Evolutionary conservation across 345 rosid genomes (phyloP), one percentile per base, ranked within the genome.

Genomic region (Melaleuca quinquenervia): DNA sequence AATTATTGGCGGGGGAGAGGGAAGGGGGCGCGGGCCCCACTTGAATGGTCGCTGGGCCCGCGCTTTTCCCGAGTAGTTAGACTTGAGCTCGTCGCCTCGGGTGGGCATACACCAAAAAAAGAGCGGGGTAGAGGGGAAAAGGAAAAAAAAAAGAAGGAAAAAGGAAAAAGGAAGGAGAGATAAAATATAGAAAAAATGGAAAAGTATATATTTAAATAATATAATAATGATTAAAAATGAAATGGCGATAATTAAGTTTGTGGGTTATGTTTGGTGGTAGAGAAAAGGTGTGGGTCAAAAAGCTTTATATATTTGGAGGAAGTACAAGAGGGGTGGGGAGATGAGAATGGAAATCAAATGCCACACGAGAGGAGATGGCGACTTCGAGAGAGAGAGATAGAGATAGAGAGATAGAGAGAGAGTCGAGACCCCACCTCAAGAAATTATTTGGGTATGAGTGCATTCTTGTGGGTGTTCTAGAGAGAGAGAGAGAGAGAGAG

Each of bases 311-410:
- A 45, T 22, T 62, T 87, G 44, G 74, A 50, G 82, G 56, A 82
- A 85, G 89, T 76, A 75, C 82, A 15, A 52, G 41, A n/a, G n/a
- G 8, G 36, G 0, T 82, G 83, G 60, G 88, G 45, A 86, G 52
- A 87, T 82, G 87, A 75, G 86, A 89, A 86, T 60, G 89, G 87
- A 87, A 90, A 86, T 86, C 84, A 88, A 87, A 70, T 86, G 85
- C 87, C 91, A 86, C 90, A 88, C 88, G 82, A 20, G 84, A 88
- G 85, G 48, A 86, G 90, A 85, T 85, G 82, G 87, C 85, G 87
- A 83, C 84, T 44, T 82, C 22, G 55, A 52, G 55, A 5, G 41
- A 41, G 41, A 41, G 41, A 41, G 41, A 41, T 2, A 41, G 41
- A 16, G 20, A 22, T 2, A 41, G 41, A 16, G 20, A 22, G 32